phyloP scores from a whole-genome alignment of 2,329 filamentous ascomycete species.

The Samsoniella hepiali region DNA sequence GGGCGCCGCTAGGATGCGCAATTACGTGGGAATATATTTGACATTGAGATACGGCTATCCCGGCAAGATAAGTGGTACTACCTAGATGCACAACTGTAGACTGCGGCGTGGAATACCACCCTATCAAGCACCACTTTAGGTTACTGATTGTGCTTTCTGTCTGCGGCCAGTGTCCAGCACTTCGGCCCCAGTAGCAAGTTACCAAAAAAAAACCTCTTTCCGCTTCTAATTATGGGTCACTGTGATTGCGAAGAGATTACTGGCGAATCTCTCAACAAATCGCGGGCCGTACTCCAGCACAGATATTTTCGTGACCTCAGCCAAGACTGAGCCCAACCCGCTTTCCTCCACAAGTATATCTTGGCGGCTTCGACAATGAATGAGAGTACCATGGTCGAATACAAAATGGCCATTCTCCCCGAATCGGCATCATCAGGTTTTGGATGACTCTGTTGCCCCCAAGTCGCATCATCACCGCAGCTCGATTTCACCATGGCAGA shows the following conservation, averaged over 20 bases:
- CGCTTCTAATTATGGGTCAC: slow-evolving; percentile 10
- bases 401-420: neutral
- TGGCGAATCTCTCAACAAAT: neutral
- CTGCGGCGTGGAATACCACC: neutral
- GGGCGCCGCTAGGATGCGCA: neutral
- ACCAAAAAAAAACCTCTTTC: neutral
- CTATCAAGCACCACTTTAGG: neutral
- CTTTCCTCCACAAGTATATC: slow-evolving; percentile 7
- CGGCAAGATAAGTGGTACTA: neutral
- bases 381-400: neutral
- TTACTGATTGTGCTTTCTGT: neutral
- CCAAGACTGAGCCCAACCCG: slow-evolving; percentile 5
- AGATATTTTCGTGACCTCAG: slow-evolving; percentile 15
- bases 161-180: neutral
- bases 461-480: neutral
- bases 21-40: neutral
- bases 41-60: neutral
- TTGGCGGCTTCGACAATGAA: neutral
- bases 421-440: neutral
- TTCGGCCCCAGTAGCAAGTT: neutral
- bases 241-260: neutral
- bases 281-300: neutral
- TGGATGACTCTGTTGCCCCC: no score
- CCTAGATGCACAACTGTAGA: neutral
- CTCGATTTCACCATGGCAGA: neutral